Base-by-base conservation (phyloP, 148 eudicot genomes). In the Selenicereus undatus region DNA sequence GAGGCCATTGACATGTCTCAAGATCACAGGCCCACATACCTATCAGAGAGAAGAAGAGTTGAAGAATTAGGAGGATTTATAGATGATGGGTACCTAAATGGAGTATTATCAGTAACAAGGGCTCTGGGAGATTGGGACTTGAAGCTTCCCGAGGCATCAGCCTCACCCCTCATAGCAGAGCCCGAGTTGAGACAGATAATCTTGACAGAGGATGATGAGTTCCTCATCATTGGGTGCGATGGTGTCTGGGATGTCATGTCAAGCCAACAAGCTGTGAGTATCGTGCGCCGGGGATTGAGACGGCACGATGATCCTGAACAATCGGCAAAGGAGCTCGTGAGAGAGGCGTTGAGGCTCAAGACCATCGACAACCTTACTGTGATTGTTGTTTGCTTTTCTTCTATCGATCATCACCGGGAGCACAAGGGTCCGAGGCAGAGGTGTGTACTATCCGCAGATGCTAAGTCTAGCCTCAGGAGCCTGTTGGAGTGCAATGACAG, bases 41-140 rank as follows among this genome's bases (percentile, higher is more conserved):
- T 89, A 27, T 84, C 82, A 11, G 94, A 94, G 81, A 80, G 80
- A 71, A 81, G 75, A 68, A 88, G 98, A 62, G 89, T 94, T 16
- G 93, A 91, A 81, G 89, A 89, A 80, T 66, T 87, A 32, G 98
- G 98, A 12, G 97, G 91, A 36, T 90, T 84, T 68, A 78, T 94
- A 13, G 98, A 94, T 30, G 92, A 91, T 27, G 94, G 93, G 1
- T 94, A 94, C 76, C 91, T 94, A 11, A 94, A 94, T 64, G 97
- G 97, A 24, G 92, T 91, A 30, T 75, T 94, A 12, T 94, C 97
- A 0, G 91, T 94, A 11, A 86, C 96, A 11, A 79, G 98, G 58
- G 96, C 97, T 27, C 75, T 94, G 36, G 96, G 98, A 5, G 98
- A 94, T 79, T 94, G 98, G 98, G 94, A 92, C 85, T 86, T 94